These are phyloP conservation scores for Dipteronia sinensis DNA, from an alignment of 345 rosid species.

Conservation along the genomic window DNA sequence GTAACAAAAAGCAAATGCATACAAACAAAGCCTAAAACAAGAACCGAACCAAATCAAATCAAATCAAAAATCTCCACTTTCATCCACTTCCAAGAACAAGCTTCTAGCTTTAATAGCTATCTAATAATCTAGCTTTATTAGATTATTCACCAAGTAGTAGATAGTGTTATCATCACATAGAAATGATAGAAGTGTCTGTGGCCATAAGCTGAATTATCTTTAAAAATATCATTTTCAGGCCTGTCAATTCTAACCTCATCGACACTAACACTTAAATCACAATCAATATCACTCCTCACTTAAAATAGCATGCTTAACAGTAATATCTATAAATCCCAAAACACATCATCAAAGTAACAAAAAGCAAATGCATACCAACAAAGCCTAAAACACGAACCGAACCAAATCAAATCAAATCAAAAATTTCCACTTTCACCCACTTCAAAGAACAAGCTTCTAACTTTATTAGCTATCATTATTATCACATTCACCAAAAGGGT, in stretches of 20 bases:
- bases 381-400: background rate
- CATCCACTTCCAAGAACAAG: background rate
- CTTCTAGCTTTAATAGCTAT: background rate
- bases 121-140: background rate
- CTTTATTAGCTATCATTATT: background rate
- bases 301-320: background rate
- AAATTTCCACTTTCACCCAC: conserved; percentile 2
- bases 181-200: background rate
- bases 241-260: background rate
- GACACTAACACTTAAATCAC: background rate
- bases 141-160: background rate
- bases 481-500: background rate
- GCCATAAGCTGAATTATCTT: background rate
- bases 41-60: conserved; percentile 3
- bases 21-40: background rate
- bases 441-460: background rate
- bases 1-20: conserved; percentile 9
- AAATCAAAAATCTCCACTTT: conserved; percentile 1
- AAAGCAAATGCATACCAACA: conserved; percentile 10
- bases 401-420: conserved; percentile 1
- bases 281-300: background rate
- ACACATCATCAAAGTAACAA: background rate
- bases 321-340: background rate
- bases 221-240: background rate
- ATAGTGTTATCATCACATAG: background rate